A percentile compares a stretch with the other conserved stretches of the same genome.
Conservation (phyloP, 106 monocot species). For the Vanilla planifolia region DNA sequence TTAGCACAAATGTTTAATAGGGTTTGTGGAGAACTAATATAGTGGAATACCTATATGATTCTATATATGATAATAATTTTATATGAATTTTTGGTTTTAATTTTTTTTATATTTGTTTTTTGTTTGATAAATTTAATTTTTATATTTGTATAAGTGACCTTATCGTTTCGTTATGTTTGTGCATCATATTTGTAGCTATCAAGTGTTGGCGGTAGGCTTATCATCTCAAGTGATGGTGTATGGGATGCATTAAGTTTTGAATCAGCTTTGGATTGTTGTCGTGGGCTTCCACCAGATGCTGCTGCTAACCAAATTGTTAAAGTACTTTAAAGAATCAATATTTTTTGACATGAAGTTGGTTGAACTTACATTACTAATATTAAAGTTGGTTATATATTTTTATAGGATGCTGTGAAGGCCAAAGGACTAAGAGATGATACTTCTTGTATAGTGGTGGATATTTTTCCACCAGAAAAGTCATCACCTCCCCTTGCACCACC, state of each 20-base stretch:
- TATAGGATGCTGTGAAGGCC: constrained; percentile 68
- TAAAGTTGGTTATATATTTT: constrained; percentile 2
- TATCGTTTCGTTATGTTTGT: neutral
- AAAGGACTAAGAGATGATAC: constrained; percentile 84
- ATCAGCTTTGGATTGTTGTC: constrained; percentile 35
- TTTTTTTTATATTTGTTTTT: no score
- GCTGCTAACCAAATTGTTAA: constrained; percentile 65
- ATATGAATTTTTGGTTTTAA: no score
- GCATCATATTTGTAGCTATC: constrained; percentile 37
- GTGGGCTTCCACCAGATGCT: constrained; percentile 49
- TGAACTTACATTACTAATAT: neutral
- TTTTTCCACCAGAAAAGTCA: constrained; percentile 62
- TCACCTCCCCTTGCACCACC: constrained; percentile 22
- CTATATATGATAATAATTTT: no score
- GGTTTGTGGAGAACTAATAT: no score
- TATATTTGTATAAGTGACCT: no score
- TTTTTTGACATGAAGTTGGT: neutral
- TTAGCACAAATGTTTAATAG: no score
- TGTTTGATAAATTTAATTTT: no score
- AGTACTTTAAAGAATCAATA: constrained; percentile 19
- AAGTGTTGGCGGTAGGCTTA: constrained; percentile 63
- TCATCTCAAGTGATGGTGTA: constrained; percentile 75
- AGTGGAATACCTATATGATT: no score
- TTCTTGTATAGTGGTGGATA: constrained; percentile 87
- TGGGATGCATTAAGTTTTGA: constrained; percentile 67